Evolutionary conservation across 495 filamentous ascomycete species (phyloP), one percentile per base, ranked within the genome.

Genomic region (Lepraria neglecta): DNA sequence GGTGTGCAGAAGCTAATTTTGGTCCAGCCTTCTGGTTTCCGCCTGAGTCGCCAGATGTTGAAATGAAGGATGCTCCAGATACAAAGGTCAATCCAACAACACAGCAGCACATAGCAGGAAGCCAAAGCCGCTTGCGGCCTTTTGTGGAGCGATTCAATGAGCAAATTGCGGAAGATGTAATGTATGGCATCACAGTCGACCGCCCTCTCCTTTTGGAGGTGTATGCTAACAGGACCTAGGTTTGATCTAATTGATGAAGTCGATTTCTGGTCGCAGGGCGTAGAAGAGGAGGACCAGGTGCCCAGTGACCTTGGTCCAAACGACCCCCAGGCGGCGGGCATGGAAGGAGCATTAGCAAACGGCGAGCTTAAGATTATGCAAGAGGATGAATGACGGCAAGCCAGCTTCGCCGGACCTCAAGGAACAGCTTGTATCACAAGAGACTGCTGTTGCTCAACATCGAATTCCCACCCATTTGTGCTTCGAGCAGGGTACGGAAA

Each of bases 101-200:
- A 56, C 54, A 58, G 44, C 57, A 64, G 33, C 64, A 53, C 19
- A 58, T 66, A 46, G 42, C 42, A 19, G 64, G 67, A 19, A 73
- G 56, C 65, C 70, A 19, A 42, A 63, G 59, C 33, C 40, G 54
- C 42, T 54, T 89, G 3, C 76, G 78, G 38, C 75, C 88, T 1
- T 78, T 96, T 27, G 79, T 83, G 6, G 91, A 95, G 60, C 80
- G 94, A 12, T 97, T 90, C 73, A 82, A 89, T 67, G 94, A 97
- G 71, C 92, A 97, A 75, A 92, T 97, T 64, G 92, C 87, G 4
- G 95, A 99, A 74, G 95, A 97, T 69, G 80, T 97, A 9, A 77
- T 92, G 43, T 96, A 90, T 66, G 92, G 97, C 72, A 79, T 97
- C 42, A 79, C 96, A 17, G 5, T 52, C 3, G 12, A 11, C 19